Base-by-base conservation (phyloP, 768 basidiomycete genomes). In the Pisolithus tinctorius region DNA sequence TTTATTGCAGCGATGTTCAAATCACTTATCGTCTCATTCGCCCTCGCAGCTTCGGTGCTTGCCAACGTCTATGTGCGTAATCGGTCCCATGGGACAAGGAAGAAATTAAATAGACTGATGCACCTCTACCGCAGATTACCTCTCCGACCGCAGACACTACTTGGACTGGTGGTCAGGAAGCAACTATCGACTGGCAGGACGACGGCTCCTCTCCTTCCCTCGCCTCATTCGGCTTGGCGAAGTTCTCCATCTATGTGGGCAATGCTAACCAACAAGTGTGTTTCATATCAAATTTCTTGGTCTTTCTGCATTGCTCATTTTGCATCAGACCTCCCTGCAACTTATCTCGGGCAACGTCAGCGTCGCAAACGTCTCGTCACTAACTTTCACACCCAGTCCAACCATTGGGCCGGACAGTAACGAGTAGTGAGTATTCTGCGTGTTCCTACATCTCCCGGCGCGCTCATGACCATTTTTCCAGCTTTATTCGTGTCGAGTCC, bases 401-500 rank as follows among this genome's bases (percentile, higher is more conserved):
- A 58, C 62, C 41, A 78, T 80, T 46, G 86, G 86, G 3, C 78
- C 84, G 14, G 69, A 81, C 63, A 66, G 72, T 59, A 39, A 48
- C 43, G 60, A 77, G 63, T 88, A 88, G 83, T 86, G 52, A 37
- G 79, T 14, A 63, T 13, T 29, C 20, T 23, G 0, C 9, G 34
- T 6, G 30, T 27, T 29, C n/a, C 47, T 26, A 9, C 3, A 34
- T 25, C 13, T 13, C 4, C 3, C 13, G 13, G 36, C 14, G 17
- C 9, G 31, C 37, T 23, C 37, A 48, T 37, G 25, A 10, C 41
- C 3, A 31, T 16, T 25, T 17, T 23, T 49, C 2, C 52, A 88
- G 86, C 73, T 93, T 93, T 73, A 77, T 93, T 62, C 87, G 88
- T 45, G 69, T 87, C 60, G 78, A 86, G 52, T 90, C 89, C 0